Conservation (phyloP, 2,329 filamentous ascomycete species). For the Beauveria sp. region DNA sequence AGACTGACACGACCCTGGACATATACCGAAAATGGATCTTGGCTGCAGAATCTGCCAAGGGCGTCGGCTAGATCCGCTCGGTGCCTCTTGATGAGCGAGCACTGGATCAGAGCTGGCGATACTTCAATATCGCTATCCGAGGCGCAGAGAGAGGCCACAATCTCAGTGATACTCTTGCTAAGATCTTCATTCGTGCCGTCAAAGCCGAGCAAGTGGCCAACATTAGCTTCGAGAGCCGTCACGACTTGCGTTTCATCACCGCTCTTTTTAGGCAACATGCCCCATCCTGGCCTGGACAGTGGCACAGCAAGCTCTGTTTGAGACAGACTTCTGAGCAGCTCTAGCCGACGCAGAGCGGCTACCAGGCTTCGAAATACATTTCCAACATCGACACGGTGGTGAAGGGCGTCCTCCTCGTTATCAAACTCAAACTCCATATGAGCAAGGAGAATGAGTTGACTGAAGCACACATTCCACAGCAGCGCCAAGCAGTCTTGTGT, state of each 20-base stretch:
- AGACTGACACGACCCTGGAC: conserved; percentile 76
- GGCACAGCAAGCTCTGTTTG: conserved; percentile 49
- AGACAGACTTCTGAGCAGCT: conserved; percentile 65
- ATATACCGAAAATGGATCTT: conserved; percentile 63
- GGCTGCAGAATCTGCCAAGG: conserved; percentile 47
- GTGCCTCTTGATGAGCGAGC: conserved; percentile 51
- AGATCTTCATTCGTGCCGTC: conserved; percentile 45
- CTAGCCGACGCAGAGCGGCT: conserved; percentile 61
- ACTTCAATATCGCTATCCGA: conserved; percentile 59
- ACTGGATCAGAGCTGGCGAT: conserved; percentile 53
- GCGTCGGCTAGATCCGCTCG: conserved; percentile 53
- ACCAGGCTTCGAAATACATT: conserved; percentile 63
- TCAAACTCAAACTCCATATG: conserved; percentile 83
- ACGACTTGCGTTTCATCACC: conserved; percentile 41
- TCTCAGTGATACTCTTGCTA: conserved; percentile 55
- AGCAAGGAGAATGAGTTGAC: conserved; percentile 73
- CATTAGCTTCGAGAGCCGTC: conserved; percentile 52
- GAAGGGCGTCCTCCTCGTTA: conserved; percentile 58
- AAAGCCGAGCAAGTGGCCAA: conserved; percentile 57
- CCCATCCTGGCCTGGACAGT: conserved; percentile 31
- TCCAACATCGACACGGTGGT: conserved; percentile 56
- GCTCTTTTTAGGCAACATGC: conserved; percentile 31
- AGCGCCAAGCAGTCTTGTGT: conserved; percentile 71
- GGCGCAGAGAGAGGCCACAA: conserved; percentile 59
- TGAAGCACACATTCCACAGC: conserved; percentile 68